Evolutionary conservation across 371 early-diverging fungal species (phyloP).

Genomic region (Mortierella sp.): DNA sequence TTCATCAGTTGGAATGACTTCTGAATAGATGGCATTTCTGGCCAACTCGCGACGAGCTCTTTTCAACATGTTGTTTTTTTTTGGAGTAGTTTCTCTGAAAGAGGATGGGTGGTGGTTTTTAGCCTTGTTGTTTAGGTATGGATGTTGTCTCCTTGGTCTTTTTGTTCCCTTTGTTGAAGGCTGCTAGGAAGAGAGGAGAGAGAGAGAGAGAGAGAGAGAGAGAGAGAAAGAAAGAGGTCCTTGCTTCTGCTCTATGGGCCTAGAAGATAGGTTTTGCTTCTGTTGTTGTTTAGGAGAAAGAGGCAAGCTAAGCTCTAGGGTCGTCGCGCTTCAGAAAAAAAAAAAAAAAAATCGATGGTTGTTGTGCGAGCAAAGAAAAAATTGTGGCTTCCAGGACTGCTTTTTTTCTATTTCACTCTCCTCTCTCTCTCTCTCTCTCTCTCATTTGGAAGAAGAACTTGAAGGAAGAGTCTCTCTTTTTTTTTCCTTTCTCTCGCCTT

Average conservation of each 20-base stretch:
- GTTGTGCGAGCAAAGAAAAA: neutral
- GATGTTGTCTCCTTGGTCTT: neutral
- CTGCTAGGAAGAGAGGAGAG: neutral
- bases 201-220: too few species aligned
- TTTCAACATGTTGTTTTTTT: conserved; percentile 38
- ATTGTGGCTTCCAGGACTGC: neutral
- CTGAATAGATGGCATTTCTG: conserved; percentile 46
- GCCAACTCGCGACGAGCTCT: conserved; percentile 44
- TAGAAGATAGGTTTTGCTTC: too few species aligned
- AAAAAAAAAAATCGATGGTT: neutral
- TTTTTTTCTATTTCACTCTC: too few species aligned
- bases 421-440: neutral
- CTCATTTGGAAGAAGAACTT: neutral
- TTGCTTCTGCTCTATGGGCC: too few species aligned
- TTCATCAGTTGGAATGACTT: conserved; percentile 47
- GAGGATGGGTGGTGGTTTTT: neutral
- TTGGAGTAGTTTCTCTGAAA: conserved; percentile 5
- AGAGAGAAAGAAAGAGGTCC: neutral
- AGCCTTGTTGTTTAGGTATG: neutral
- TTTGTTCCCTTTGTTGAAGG: neutral
- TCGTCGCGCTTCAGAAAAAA: neutral
- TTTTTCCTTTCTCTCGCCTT: conserved; percentile 10
- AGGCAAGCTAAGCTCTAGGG: too few species aligned
- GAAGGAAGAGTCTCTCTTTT: neutral
- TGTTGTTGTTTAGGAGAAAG: too few species aligned